Evolutionary conservation across 257 asterid genomes (phyloP), one percentile per base, ranked within the genome.

Genomic region (Solanum boliviense): DNA sequence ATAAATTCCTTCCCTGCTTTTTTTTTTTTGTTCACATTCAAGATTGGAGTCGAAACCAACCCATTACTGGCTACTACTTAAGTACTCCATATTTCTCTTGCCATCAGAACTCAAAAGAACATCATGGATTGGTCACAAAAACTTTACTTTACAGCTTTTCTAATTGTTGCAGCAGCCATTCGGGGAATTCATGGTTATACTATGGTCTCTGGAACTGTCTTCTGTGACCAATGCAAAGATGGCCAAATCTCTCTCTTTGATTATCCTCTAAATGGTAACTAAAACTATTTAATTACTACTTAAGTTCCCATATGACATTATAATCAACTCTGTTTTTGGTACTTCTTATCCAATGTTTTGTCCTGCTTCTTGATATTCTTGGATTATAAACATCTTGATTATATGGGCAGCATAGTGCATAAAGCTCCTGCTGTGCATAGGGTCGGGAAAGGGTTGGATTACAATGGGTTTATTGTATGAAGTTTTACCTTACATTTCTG

Each of bases 201-300:
- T 5, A 73, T 91, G 93, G 94, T 97, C 52, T 87, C 96, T 10
- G 99, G 99, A 23, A 94, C 96, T 1, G 99, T 97, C 65, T 95
- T 95, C 87, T 97, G 99, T 72, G 99, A 97, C 90, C 98, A 97
- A 91, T 97, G 99, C 95, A 94, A 90, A 92, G 99, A 95, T 85
- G 99, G 98, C 84, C 95, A 91, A 35, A 72, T 97, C 2, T 94
- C 99, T 38, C 89, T 95, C 73, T 97, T 91, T 85, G 99, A 97
- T 88, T 97, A 91, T 83, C 98, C 99, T 38, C 89, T 94, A 34
- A 39, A 85, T 21, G 99, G 99, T 95, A 89, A 89, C 44, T 84
- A 29, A 2, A 83, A 7, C 31, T 86, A 13, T 48, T 29, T 70
- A 67, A 20, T 41, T 68, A 36, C 9, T 48, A 48, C 23, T 44